phyloP scores from a whole-genome alignment of 345 rosid species.

The Mercurialis annua region DNA sequence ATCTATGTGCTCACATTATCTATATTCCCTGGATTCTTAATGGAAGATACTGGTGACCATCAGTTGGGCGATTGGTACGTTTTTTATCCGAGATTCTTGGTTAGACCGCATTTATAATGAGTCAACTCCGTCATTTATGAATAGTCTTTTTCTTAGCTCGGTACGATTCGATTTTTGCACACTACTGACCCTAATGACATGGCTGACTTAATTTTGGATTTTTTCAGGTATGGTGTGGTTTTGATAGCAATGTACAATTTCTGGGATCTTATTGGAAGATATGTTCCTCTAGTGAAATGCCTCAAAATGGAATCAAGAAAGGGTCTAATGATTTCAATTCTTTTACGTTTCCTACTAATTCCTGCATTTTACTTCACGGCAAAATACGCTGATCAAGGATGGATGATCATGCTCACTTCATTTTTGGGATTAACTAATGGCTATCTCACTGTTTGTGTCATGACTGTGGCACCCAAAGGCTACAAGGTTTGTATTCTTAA shows the following conservation, averaged over 20 bases:
- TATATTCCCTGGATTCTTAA: slow-evolving; percentile 82
- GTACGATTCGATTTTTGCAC: background rate
- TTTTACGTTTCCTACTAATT: slow-evolving; percentile 55
- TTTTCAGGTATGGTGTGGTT: slow-evolving; percentile 66
- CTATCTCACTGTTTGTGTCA: slow-evolving; percentile 74
- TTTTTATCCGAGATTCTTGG: background rate
- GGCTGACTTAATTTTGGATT: background rate
- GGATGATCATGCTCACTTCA: slow-evolving; percentile 75
- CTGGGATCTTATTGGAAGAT: slow-evolving; percentile 67
- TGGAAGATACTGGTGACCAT: slow-evolving; percentile 73
- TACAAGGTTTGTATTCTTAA: slow-evolving; percentile 62
- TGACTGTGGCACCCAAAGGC: slow-evolving; percentile 78
- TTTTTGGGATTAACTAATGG: slow-evolving; percentile 76
- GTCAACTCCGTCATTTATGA: too few relatives aligned
- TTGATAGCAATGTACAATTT: slow-evolving; percentile 59
- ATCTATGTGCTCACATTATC: slow-evolving; percentile 67
- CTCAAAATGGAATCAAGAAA: slow-evolving; percentile 69
- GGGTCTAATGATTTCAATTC: slow-evolving; percentile 42
- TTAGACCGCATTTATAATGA: too few relatives aligned
- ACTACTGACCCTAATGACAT: background rate
- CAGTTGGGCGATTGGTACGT: slow-evolving; percentile 53
- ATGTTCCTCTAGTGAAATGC: slow-evolving; percentile 51
- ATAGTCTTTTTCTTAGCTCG: too few relatives aligned
- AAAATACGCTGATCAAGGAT: slow-evolving; percentile 82
- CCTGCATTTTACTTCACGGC: slow-evolving; percentile 91